phyloP scores from a whole-genome alignment of 257 asterid genomes.

The Gentiana dahurica region DNA sequence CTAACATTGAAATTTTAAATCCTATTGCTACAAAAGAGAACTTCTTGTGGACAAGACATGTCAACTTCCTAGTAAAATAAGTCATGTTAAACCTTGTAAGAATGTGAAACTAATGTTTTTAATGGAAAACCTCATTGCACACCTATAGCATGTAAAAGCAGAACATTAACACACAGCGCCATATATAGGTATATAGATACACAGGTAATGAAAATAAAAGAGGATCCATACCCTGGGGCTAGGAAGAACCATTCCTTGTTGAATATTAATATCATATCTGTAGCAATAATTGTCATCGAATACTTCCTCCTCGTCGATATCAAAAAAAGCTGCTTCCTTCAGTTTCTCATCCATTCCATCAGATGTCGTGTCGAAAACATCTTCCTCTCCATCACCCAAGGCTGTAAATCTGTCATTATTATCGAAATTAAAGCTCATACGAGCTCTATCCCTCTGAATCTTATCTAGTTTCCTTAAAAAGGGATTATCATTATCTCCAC shows the following conservation, averaged over 20 bases:
- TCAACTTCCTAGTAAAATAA: too few species aligned
- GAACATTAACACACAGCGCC: neutral
- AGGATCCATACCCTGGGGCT: conserved; percentile 39
- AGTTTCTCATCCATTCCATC: conserved; percentile 62
- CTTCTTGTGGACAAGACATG: too few species aligned
- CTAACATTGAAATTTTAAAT: too few species aligned
- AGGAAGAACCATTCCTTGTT: conserved; percentile 45
- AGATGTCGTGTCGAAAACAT: conserved; percentile 22
- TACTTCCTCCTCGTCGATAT: conserved; percentile 51
- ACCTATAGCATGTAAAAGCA: neutral
- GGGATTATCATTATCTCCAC: conserved; percentile 15
- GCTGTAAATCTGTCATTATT: conserved; percentile 16
- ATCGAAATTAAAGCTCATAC: conserved; percentile 19
- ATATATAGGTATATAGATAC: neutral
- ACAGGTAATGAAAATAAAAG: conserved; percentile 5
- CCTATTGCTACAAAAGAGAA: too few species aligned
- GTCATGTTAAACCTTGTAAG: too few species aligned
- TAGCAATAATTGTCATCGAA: conserved; percentile 41
- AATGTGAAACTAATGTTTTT: too few species aligned
- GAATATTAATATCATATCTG: conserved; percentile 64
- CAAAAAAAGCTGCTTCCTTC: conserved; percentile 69
- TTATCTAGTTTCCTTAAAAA: conserved; percentile 42
- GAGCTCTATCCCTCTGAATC: conserved; percentile 38
- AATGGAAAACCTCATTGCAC: too few species aligned
- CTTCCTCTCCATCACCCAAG: conserved; percentile 29